phyloP scores from a whole-genome alignment of 306 rosid genomes.

The Prunus campanulata region DNA sequence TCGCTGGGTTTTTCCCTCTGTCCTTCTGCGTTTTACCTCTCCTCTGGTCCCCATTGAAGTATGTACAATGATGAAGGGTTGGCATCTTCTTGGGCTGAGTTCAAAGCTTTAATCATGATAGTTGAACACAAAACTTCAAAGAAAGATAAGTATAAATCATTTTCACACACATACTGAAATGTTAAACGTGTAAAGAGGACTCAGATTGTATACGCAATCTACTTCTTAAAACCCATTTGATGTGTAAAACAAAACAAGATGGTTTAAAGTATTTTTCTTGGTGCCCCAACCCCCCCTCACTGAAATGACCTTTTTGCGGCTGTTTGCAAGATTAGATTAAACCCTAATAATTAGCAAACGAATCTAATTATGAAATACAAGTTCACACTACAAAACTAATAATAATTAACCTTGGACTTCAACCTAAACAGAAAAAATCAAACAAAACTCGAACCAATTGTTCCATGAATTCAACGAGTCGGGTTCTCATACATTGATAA shows the following conservation, averaged over 20 bases:
- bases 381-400: conserved; percentile 6
- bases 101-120: conserved; percentile 7
- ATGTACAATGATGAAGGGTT: neutral
- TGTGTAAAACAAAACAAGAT: conserved; percentile 18
- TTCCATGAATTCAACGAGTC: neutral
- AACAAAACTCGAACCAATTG: neutral
- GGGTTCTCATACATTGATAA: neutral
- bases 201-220: neutral
- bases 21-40: neutral
- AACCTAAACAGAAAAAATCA: neutral
- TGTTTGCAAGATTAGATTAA: conserved; percentile 20
- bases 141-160: conserved; percentile 7
- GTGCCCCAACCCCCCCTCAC: conserved; percentile 26
- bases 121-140: conserved; percentile 4
- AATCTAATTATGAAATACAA: conserved; percentile 26
- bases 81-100: neutral
- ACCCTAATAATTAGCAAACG: conserved; percentile 27
- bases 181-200: neutral
- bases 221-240: neutral
- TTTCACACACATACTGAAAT: neutral
- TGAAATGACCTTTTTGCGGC: conserved; percentile 29
- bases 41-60: neutral
- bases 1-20: neutral
- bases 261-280: conserved; percentile 15
- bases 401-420: neutral